Evolutionary conservation across 805 yeast genomes (phyloP).

Genomic region (Myxozyma neotropica): DNA sequence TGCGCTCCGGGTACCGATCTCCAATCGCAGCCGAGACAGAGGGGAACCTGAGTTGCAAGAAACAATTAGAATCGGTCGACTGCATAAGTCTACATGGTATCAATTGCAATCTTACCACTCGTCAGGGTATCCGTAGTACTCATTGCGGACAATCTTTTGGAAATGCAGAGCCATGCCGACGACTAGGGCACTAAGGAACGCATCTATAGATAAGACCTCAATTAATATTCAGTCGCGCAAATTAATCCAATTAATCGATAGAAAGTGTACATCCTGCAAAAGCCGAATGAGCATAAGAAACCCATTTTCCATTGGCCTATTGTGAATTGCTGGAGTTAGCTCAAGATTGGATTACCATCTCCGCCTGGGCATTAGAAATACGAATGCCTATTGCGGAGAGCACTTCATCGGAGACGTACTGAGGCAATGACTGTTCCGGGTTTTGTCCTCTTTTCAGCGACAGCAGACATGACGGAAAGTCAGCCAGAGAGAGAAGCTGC

Average conservation of each 20-base stretch:
- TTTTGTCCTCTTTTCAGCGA: constrained; percentile 25
- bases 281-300: constrained; percentile 31
- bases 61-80: too few species aligned
- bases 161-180: constrained; percentile 59
- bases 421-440: constrained; percentile 32
- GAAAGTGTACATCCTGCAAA: constrained; percentile 31
- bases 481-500: neutral
- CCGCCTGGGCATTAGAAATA: too few species aligned
- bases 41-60: constrained; percentile 59
- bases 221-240: neutral
- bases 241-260: neutral
- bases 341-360: neutral
- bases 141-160: constrained; percentile 83
- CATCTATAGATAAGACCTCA: constrained; percentile 11
- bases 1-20: constrained; percentile 93
- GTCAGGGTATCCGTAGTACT: constrained; percentile 87
- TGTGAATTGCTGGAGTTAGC: neutral
- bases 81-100: too few species aligned
- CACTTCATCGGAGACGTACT: constrained; percentile 10
- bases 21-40: constrained; percentile 97
- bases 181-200: constrained; percentile 35
- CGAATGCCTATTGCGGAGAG: too few species aligned
- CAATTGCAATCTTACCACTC: constrained; percentile 63
- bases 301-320: constrained; percentile 34
- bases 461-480: constrained; percentile 12